These are phyloP conservation scores for Penicillium fimorum DNA, from an alignment of 495 filamentous ascomycete genomes.

Conservation along the genomic window DNA sequence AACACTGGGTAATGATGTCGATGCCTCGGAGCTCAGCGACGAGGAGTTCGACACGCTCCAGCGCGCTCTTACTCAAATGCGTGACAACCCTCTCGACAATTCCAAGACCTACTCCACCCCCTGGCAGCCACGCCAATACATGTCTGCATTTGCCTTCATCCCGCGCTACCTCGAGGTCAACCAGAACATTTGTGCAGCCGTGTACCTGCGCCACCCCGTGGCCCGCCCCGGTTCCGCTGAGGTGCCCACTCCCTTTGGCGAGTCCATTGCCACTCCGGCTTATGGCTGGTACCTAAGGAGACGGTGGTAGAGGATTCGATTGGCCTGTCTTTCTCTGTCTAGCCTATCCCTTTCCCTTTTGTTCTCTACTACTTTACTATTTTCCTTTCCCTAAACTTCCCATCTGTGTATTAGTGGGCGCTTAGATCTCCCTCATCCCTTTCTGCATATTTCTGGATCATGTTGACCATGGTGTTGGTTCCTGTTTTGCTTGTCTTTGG, in stretches of 20 bases:
- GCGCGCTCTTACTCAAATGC: slow-evolving; percentile 52
- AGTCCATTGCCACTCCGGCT: slow-evolving; percentile 64
- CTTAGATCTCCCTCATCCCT: slow-evolving; percentile 24
- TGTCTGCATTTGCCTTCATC: slow-evolving; percentile 91
- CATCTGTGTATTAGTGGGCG: slow-evolving; percentile 44
- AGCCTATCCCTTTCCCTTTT: slow-evolving; percentile 17
- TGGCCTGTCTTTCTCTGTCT: slow-evolving; percentile 9
- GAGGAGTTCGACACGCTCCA: slow-evolving; percentile 44
- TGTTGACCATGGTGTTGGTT: slow-evolving; percentile 37
- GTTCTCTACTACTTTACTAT: slow-evolving; percentile 19
- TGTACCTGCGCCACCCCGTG: slow-evolving; percentile 93
- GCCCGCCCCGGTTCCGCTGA: slow-evolving; percentile 84
- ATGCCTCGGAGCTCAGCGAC: slow-evolving; percentile 39
- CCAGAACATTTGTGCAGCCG: slow-evolving; percentile 90
- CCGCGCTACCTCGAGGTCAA: slow-evolving; percentile 96
- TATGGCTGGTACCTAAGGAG: slow-evolving; percentile 93
- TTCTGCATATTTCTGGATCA: slow-evolving; percentile 33
- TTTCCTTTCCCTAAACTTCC: slow-evolving; percentile 17
- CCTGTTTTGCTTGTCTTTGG: slow-evolving; percentile 24
- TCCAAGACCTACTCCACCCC: slow-evolving; percentile 86
- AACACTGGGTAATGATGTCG: slow-evolving; percentile 38
- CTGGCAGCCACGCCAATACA: slow-evolving; percentile 83
- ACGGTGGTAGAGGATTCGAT: slow-evolving; percentile 52
- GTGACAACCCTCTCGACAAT: slow-evolving; percentile 71
- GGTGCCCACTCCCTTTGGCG: slow-evolving; percentile 81